Evolutionary conservation across 2,329 filamentous ascomycete species (phyloP).

Genomic region (Capronia coronata): DNA sequence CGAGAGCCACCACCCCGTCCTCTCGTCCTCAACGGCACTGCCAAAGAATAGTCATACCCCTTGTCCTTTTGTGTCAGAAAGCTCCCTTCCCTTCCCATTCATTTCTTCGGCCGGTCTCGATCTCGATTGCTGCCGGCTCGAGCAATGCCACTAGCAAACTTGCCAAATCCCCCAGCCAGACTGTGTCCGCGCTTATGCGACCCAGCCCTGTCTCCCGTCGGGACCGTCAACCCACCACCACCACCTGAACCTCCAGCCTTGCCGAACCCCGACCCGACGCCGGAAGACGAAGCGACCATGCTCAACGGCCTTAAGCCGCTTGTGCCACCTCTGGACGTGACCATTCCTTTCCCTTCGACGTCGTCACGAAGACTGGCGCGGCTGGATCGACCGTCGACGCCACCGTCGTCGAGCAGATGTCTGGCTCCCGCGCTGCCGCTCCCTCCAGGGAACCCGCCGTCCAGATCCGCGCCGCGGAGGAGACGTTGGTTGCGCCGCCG

Average conservation of each 20-base stretch:
- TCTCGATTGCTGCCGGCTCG: constrained; percentile 45
- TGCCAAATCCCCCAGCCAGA: constrained; percentile 25
- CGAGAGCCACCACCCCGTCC: too few species aligned
- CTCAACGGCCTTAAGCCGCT: constrained; percentile 20
- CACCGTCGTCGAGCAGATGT: constrained; percentile 6
- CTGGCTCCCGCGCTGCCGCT: not conserved
- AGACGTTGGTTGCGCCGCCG: constrained; percentile 38
- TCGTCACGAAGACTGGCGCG: constrained; percentile 17
- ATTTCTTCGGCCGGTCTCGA: constrained; percentile 25
- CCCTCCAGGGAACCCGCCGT: constrained; percentile 6
- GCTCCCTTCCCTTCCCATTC: too few species aligned
- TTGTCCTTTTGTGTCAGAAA: too few species aligned
- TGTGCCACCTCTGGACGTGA: not conserved
- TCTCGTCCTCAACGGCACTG: too few species aligned
- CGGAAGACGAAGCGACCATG: constrained; percentile 4
- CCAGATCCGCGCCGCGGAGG: constrained; percentile 21
- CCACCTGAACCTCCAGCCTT: constrained; percentile 5
- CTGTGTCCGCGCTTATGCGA: constrained; percentile 25
- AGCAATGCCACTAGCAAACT: constrained; percentile 56
- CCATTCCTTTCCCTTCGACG: constrained; percentile 4
- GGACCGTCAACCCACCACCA: constrained; percentile 13
- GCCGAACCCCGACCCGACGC: constrained; percentile 2
- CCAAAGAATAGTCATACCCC: too few species aligned
- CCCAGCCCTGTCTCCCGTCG: constrained; percentile 1
- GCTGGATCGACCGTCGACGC: constrained; percentile 12